Evolutionary conservation across 495 filamentous ascomycete genomes (phyloP).

Genomic region (Amphirosellinia nigrospora): DNA sequence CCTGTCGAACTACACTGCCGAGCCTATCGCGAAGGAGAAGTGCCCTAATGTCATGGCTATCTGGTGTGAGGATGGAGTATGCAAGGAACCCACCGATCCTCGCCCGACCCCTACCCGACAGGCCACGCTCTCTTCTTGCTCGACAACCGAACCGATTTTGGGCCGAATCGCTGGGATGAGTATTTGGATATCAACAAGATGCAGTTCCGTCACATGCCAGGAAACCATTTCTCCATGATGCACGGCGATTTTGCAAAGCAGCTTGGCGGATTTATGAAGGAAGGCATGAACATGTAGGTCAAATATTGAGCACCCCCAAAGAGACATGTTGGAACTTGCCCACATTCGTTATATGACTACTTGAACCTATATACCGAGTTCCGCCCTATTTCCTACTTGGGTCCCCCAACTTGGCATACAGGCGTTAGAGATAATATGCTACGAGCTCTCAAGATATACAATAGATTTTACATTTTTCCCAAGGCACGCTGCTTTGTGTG

Average conservation of each 20-base stretch:
- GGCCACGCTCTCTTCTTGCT: slow-evolving; percentile 80
- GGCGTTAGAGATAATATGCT: neutral
- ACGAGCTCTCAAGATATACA: neutral
- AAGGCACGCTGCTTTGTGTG: neutral
- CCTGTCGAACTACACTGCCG: slow-evolving; percentile 72
- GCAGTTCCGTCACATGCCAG: slow-evolving; percentile 63
- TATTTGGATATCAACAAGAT: slow-evolving; percentile 71
- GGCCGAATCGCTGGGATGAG: slow-evolving; percentile 80
- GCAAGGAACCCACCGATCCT: slow-evolving; percentile 70
- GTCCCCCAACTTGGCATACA: neutral
- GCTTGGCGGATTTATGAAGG: slow-evolving; percentile 47
- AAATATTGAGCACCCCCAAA: neutral
- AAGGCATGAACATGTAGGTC: slow-evolving; percentile 37
- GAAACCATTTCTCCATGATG: slow-evolving; percentile 79
- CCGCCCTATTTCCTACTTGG: neutral
- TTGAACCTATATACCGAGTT: neutral
- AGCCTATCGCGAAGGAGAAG: slow-evolving; percentile 57
- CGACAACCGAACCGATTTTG: slow-evolving; percentile 78
- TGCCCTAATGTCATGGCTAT: slow-evolving; percentile 72
- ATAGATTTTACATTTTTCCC: neutral
- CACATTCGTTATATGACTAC: neutral
- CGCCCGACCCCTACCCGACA: slow-evolving; percentile 72
- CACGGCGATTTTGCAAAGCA: slow-evolving; percentile 57
- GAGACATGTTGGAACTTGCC: neutral
- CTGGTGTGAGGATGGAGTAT: slow-evolving; percentile 84